These are phyloP conservation scores for Claviceps citrina DNA, from an alignment of 2,329 filamentous ascomycete species.

Conservation along the genomic window DNA sequence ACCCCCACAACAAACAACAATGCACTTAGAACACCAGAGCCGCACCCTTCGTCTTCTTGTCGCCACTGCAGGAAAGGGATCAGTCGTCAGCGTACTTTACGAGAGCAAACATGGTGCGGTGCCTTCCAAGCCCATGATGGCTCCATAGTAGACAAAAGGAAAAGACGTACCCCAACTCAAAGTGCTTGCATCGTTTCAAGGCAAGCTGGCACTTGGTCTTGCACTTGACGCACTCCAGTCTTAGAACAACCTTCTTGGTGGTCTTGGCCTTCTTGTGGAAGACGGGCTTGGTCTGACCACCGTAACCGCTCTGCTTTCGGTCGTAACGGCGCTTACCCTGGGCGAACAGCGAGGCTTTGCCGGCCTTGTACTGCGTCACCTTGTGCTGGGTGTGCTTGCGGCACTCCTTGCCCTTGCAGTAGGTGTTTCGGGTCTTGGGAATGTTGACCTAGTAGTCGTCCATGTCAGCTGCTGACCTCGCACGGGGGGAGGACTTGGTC, in stretches of 20 bases:
- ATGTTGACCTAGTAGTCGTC: constrained; percentile 64
- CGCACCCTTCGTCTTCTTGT: constrained; percentile 99
- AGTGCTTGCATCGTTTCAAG: constrained; percentile 99
- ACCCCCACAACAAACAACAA: constrained; percentile 22
- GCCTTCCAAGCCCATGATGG: too few relatives aligned
- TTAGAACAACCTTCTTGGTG: constrained; percentile 98
- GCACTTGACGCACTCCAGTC: constrained; percentile 94
- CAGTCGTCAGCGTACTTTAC: background rate
- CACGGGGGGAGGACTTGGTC: background rate
- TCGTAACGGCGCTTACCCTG: constrained; percentile 99
- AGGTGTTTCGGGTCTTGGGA: constrained; percentile 93
- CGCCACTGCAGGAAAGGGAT: constrained; percentile 50
- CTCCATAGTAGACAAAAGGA: too few relatives aligned
- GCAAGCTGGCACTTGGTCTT: constrained; percentile 97
- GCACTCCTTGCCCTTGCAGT: constrained; percentile 95
- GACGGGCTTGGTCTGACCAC: constrained; percentile 99
- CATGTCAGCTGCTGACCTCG: constrained; percentile 4
- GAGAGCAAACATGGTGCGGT: background rate
- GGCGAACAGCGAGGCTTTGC: constrained; percentile 88
- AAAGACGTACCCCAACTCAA: constrained; percentile 96
- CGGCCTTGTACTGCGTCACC: constrained; percentile 94
- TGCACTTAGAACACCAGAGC: constrained; percentile 93
- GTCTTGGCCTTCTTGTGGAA: constrained; percentile 99
- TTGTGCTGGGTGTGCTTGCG: constrained; percentile 82
- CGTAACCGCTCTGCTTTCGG: constrained; percentile 97